phyloP scores from a whole-genome alignment of 768 basidiomycete genomes.

The Tricholoma bakamatsutake region DNA sequence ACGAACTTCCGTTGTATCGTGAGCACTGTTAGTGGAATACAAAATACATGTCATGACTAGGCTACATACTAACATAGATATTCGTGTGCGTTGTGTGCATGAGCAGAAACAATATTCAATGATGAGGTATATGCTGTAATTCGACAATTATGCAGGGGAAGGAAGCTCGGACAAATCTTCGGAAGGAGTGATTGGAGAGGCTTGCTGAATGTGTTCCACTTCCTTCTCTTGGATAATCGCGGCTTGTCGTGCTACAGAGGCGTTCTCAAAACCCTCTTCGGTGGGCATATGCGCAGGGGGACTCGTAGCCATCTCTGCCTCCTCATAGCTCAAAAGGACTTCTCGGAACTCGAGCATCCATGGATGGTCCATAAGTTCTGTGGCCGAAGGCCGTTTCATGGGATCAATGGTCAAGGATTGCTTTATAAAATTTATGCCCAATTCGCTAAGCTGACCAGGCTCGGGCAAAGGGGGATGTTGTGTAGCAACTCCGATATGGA shows the following conservation, averaged over 20 bases:
- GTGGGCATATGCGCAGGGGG: constrained; percentile 40
- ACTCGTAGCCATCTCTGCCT: constrained; percentile 48
- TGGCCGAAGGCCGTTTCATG: constrained; percentile 73
- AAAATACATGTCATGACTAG: constrained; percentile 4
- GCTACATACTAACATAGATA: constrained; percentile 1
- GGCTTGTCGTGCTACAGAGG: constrained; percentile 50
- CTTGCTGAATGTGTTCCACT: constrained; percentile 45
- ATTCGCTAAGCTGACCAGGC: constrained; percentile 77
- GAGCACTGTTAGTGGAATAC: constrained; percentile 1
- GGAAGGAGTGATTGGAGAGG: constrained; percentile 46
- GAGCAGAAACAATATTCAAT: neutral
- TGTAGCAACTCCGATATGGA: constrained; percentile 95
- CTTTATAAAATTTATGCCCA: constrained; percentile 92
- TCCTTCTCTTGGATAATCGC: constrained; percentile 55
- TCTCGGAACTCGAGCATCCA: constrained; percentile 88
- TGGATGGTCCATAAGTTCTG: constrained; percentile 78
- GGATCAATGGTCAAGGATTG: constrained; percentile 88
- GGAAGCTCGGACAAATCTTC: constrained; percentile 5
- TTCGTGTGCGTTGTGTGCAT: neutral
- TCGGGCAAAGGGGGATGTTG: constrained; percentile 96
- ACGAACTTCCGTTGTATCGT: neutral
- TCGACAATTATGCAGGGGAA: neutral
- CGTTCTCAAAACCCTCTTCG: constrained; percentile 44
- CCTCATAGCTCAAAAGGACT: constrained; percentile 62
- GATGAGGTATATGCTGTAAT: neutral